Percentiles rank a stretch among this genome's conserved stretches.
phyloP scores from a whole-genome alignment of 2,329 filamentous ascomycete genomes.

The Alternaria longipes region DNA sequence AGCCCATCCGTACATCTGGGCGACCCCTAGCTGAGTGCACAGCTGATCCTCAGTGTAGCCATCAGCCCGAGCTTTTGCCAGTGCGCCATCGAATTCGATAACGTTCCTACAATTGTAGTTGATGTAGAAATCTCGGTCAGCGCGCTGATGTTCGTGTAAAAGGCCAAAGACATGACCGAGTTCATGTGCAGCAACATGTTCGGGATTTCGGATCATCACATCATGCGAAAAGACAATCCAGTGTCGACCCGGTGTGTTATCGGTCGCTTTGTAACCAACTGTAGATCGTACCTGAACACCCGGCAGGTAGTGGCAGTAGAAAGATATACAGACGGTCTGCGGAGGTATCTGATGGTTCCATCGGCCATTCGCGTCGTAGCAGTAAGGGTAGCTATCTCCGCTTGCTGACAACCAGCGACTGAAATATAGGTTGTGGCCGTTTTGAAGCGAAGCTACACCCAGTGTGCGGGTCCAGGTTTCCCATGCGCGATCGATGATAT shows the following conservation, averaged over 20 bases:
- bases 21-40: neutral
- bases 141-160: neutral
- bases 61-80: neutral
- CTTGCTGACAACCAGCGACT: neutral
- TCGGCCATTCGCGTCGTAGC: neutral
- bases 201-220: neutral
- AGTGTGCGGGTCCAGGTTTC: neutral
- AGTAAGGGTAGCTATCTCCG: neutral
- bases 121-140: neutral
- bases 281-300: neutral
- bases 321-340: neutral
- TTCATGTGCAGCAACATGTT: neutral
- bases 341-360: neutral
- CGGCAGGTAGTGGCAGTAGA: neutral
- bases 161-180: constrained; percentile 7
- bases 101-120: neutral
- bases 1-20: neutral
- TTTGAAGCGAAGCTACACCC: neutral
- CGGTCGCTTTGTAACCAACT: neutral
- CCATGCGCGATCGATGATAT: neutral
- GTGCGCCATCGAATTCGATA: neutral
- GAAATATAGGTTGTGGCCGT: neutral
- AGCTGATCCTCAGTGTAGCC: neutral
- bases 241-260: neutral
- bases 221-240: neutral